Conservation (phyloP, 495 filamentous ascomycete species). For the Rusavskia elegans region DNA sequence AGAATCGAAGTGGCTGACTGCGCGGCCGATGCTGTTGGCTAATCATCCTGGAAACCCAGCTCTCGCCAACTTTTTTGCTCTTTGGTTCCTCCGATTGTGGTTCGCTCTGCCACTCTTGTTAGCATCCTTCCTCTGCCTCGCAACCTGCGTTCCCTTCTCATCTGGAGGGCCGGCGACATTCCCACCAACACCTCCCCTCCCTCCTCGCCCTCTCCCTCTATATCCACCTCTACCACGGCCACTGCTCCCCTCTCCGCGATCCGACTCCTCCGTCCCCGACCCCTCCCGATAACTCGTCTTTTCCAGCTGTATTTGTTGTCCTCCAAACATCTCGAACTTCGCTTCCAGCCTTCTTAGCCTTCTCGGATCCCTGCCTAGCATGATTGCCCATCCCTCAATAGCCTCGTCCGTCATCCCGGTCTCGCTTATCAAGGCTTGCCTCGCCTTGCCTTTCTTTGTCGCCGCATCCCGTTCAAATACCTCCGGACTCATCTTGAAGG, state of each 20-base stretch:
- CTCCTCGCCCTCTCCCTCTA: conserved; percentile 30
- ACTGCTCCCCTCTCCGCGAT: conserved; percentile 24
- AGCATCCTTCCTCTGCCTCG: conserved; percentile 56
- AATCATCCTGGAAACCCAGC: conserved; percentile 35
- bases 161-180: conserved; percentile 40
- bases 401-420: conserved; percentile 87
- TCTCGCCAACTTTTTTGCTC: conserved; percentile 63
- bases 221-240: conserved; percentile 30
- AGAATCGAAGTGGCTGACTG: background rate
- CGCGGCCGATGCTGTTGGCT: background rate
- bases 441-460: conserved; percentile 44
- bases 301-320: conserved; percentile 39
- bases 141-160: conserved; percentile 42
- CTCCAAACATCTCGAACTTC: conserved; percentile 42
- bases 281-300: conserved; percentile 39
- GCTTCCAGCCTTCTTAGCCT: conserved; percentile 48
- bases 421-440: conserved; percentile 50
- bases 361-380: conserved; percentile 58
- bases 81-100: conserved; percentile 60
- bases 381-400: conserved; percentile 86
- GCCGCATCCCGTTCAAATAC: conserved; percentile 53
- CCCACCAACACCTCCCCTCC: conserved; percentile 34
- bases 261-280: conserved; percentile 18
- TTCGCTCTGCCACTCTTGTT: conserved; percentile 64
- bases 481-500: conserved; percentile 43